Evolutionary conservation across 1,284 basidiomycete genomes (phyloP), one percentile per base, ranked within the genome.

Genomic region (Melampsora occidentalis): DNA sequence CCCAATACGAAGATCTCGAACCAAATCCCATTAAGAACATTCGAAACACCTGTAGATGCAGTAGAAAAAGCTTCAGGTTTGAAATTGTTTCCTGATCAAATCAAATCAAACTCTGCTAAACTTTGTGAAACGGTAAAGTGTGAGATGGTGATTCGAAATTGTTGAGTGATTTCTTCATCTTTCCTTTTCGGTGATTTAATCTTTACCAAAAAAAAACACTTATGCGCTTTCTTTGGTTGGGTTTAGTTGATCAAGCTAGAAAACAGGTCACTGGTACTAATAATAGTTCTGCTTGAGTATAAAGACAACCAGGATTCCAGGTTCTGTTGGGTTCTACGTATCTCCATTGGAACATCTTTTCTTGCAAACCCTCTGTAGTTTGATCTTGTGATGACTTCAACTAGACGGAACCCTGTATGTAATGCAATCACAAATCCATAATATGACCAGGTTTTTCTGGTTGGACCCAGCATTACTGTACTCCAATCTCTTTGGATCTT

Each of bases 1-100:
- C 95, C 95, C 0, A 97, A 98, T 82, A 89, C 91, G 22, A 86
- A 88, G 77, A 98, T 98, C 79, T 89, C 91, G 0, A 94, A 98
- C 80, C 88, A 90, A 51, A 87, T 91, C 2, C 88, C 90, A 69
- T 83, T 97, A 68, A 88, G 90, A 79, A 87, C 86, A 77, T 97
- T 97, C 82, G 85, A 64, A 14, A 59, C 25, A 61, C 46, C 79
- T 91, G 91, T 97, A 73, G 94, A 97, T 77, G 87, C 89, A 0
- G 94, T 99, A 57, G 97, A 99, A 84, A 89, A 89, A 33, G 92
- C 93, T 5, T 91, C 96, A 0, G 96, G 96, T 0, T 86, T 99
- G 68, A 90, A 88, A 1, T 85, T 99, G 48, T 94, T 99, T 85
- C 93, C 94, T 0, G 89, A 92, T 61, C 87, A 88, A 39, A 85